Evolutionary conservation across 2,329 filamentous ascomycete genomes (phyloP).

Genomic region (Ceratocystis ficicola): DNA sequence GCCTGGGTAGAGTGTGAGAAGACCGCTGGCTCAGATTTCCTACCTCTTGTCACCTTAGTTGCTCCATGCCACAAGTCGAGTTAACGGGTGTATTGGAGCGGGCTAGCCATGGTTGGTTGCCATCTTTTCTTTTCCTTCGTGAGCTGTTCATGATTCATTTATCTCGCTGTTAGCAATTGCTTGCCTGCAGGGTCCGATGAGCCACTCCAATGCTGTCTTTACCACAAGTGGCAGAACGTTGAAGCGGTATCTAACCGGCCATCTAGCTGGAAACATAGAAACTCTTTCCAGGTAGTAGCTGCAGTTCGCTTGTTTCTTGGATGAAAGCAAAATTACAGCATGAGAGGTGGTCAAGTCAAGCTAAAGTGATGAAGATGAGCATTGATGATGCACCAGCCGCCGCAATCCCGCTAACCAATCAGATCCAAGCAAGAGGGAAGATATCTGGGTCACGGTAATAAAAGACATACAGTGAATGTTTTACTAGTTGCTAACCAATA

Average conservation of each 20-base stretch:
- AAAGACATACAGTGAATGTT: constrained; percentile 21
- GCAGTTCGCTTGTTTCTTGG: constrained; percentile 13
- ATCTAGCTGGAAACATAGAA: constrained; percentile 15
- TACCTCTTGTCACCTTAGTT: constrained; percentile 3
- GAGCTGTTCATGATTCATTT: constrained; percentile 17
- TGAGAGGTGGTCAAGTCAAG: neutral
- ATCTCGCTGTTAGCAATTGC: constrained; percentile 14
- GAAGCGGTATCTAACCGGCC: neutral
- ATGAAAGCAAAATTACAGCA: neutral
- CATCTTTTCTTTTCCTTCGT: constrained; percentile 11
- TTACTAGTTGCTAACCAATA: constrained; percentile 29
- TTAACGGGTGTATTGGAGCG: constrained; percentile 4
- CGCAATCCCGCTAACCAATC: constrained; percentile 13
- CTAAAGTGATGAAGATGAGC: neutral
- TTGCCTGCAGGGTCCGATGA: constrained; percentile 10
- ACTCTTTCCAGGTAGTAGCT: constrained; percentile 21
- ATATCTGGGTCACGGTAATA: constrained; percentile 17
- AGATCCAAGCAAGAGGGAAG: neutral
- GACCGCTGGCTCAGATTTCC: constrained; percentile 25
- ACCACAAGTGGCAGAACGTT: neutral
- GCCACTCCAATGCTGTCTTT: neutral
- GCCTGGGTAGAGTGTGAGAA: constrained; percentile 50
- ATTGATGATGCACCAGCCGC: neutral
- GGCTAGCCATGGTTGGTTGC: constrained; percentile 20
- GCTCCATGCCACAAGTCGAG: neutral